Evolutionary conservation across 306 rosid species (phyloP).

Genomic region (Begonia masoniana): DNA sequence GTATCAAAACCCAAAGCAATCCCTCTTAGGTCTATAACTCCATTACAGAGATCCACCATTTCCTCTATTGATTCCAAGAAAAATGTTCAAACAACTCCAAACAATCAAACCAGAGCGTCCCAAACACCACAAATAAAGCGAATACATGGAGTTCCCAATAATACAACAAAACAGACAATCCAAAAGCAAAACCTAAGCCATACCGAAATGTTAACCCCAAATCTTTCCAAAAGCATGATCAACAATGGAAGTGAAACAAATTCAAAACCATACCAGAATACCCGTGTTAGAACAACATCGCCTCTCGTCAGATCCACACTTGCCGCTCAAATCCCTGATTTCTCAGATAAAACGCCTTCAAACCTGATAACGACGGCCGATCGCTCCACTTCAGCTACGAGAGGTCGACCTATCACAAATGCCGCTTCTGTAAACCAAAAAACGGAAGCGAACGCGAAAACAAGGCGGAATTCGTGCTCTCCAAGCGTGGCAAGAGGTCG

Average conservation of each 20-base stretch:
- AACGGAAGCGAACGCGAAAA: constrained; percentile 10
- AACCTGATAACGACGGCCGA: constrained; percentile 37
- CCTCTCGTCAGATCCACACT: constrained; percentile 36
- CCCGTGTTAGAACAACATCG: constrained; percentile 31
- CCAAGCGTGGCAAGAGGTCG: constrained; percentile 41
- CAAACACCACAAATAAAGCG: constrained; percentile 2
- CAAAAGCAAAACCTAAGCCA: constrained; percentile 13
- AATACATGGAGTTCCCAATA: constrained; percentile 1
- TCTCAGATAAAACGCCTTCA: constrained; percentile 38
- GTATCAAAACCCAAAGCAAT: constrained; percentile 16
- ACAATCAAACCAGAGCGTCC: constrained; percentile 3
- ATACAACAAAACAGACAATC: constrained; percentile 8
- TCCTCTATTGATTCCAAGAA: constrained; percentile 10
- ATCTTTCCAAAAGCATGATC: constrained; percentile 18
- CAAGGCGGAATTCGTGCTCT: constrained; percentile 43
- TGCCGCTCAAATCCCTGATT: constrained; percentile 17
- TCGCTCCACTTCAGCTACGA: constrained; percentile 33
- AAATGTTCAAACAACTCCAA: constrained; percentile 8
- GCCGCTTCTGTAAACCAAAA: constrained; percentile 11
- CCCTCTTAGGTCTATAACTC: constrained; percentile 30
- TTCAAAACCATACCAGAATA: constrained; percentile 14
- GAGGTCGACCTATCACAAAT: constrained; percentile 23
- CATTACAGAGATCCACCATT: constrained; percentile 20
- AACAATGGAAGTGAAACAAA: constrained; percentile 2
- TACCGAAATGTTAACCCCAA: constrained; percentile 17